Percentiles rank a stretch among this genome's conserved stretches.
These are phyloP conservation scores for Casuarina cunninghamiana DNA, from an alignment of 306 rosid genomes.

Conservation along the genomic window DNA sequence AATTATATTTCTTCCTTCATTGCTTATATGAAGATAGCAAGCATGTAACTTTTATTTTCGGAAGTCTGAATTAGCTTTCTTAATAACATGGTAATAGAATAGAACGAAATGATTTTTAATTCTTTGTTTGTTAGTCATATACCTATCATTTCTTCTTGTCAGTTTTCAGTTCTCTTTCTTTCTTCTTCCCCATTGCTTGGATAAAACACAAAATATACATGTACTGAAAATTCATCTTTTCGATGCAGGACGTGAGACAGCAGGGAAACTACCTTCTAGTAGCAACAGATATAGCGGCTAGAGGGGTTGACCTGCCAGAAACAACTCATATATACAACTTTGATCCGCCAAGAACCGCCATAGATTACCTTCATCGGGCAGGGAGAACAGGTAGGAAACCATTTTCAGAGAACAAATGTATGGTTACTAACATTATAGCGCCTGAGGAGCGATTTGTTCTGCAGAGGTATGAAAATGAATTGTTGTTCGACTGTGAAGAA, in stretches of 20 bases:
- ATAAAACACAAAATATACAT: neutral
- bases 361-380: slow-evolving; percentile 93
- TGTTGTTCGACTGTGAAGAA: slow-evolving; percentile 70
- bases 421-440: slow-evolving; percentile 66
- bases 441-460: slow-evolving; percentile 82
- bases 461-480: slow-evolving; percentile 80
- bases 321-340: slow-evolving; percentile 90
- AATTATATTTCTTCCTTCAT: neutral
- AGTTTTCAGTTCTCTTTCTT: too few species aligned
- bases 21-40: neutral
- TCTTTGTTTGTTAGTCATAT: neutral
- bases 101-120: neutral
- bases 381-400: slow-evolving; percentile 94
- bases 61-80: neutral
- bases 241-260: slow-evolving; percentile 65
- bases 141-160: too few species aligned
- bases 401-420: slow-evolving; percentile 66
- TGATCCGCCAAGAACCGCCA: slow-evolving; percentile 74
- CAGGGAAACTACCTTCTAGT: slow-evolving; percentile 83
- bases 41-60: neutral
- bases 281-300: slow-evolving; percentile 84
- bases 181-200: neutral
- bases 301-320: slow-evolving; percentile 92
- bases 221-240: slow-evolving; percentile 20
- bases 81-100: neutral